These are phyloP conservation scores for Cercospora sesami DNA, from an alignment of 2,329 filamentous ascomycete species.

Conservation along the genomic window DNA sequence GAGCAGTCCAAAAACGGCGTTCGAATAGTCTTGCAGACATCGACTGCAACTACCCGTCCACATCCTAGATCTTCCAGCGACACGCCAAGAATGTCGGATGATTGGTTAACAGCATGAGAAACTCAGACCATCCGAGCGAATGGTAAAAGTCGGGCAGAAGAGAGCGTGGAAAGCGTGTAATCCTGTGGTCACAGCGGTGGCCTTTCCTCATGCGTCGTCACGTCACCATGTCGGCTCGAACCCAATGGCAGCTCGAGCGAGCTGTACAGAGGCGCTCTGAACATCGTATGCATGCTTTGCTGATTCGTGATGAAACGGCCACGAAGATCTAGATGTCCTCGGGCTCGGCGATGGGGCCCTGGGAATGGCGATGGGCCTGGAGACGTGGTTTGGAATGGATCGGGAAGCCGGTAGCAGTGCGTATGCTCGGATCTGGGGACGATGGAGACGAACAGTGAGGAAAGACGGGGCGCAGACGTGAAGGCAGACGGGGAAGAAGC, in stretches of 20 bases:
- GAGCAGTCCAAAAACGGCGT: background rate
- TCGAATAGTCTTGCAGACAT: background rate
- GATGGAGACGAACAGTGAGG: background rate
- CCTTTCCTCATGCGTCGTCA: background rate
- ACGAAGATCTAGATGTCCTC: conserved; percentile 1
- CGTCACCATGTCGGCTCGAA: conserved; percentile 1
- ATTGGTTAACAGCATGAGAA: background rate
- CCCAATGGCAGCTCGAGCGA: conserved; percentile 5
- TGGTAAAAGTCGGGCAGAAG: background rate
- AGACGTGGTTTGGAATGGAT: background rate
- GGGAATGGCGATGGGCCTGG: background rate
- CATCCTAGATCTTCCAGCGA: background rate
- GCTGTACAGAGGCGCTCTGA: background rate
- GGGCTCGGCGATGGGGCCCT: background rate
- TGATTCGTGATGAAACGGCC: conserved; percentile 7
- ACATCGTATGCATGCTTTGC: conserved; percentile 9
- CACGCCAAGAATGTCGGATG: background rate
- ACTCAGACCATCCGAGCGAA: background rate
- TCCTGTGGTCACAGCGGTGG: background rate
- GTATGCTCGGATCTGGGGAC: background rate
- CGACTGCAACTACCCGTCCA: background rate
- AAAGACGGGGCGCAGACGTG: background rate
- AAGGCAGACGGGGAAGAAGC: background rate
- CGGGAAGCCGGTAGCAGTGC: background rate
- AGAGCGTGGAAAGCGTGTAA: background rate